Conservation (phyloP, 1,284 basidiomycete species). For the Hortiboletus rubellus region DNA sequence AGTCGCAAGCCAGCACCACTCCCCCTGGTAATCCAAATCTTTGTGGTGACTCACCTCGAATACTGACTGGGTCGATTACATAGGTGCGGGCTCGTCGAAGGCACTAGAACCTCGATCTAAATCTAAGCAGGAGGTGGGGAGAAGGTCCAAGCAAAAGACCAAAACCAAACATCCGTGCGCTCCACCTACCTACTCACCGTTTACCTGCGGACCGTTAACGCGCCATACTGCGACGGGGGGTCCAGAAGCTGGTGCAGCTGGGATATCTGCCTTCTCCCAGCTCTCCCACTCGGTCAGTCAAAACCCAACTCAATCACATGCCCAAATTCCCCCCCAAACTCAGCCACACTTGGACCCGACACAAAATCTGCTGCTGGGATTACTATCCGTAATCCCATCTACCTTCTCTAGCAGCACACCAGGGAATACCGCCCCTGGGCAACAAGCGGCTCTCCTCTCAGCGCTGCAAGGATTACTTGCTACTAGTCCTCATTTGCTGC, state of each 20-base stretch:
- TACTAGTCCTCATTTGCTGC: slow-evolving; percentile 24
- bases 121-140: background rate
- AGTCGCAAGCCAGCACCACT: background rate
- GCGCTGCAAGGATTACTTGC: slow-evolving; percentile 23
- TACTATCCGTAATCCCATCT: slow-evolving; percentile 20
- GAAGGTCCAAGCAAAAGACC: slow-evolving; percentile 12
- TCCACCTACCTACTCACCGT: slow-evolving; percentile 23
- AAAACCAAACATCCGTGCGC: slow-evolving; percentile 14
- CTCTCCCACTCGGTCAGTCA: slow-evolving; percentile 4
- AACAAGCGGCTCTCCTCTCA: slow-evolving; percentile 23
- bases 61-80: slow-evolving; percentile 8
- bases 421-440: slow-evolving; percentile 4
- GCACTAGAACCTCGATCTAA: background rate
- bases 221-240: background rate
- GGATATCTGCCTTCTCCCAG: slow-evolving; percentile 20
- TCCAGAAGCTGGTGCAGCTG: background rate
- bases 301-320: slow-evolving; percentile 6
- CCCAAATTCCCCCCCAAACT: background rate
- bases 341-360: background rate
- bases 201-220: slow-evolving; percentile 29
- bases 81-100: slow-evolving; percentile 7
- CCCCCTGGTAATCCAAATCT: slow-evolving; percentile 10
- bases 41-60: background rate
- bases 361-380: slow-evolving; percentile 7
- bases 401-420: background rate